Percentiles rank a stretch among this genome's conserved stretches.
phyloP scores from a whole-genome alignment of 495 filamentous ascomycete species.

The Cercophora sp. region DNA sequence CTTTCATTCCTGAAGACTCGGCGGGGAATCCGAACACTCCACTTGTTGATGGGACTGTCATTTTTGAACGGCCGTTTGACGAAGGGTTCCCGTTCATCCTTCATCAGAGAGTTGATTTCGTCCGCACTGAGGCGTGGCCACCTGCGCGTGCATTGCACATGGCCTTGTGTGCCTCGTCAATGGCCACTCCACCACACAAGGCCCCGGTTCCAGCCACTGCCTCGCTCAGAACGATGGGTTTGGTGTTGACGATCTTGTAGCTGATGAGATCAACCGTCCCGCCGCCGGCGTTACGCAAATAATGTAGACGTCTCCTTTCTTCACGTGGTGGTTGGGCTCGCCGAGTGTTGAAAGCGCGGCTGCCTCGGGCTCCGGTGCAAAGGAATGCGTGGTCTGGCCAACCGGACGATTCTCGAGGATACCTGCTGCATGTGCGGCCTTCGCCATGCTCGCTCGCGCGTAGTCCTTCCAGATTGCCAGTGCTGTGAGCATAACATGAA shows the following conservation, averaged over 20 bases:
- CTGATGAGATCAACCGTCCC: neutral
- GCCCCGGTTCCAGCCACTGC: neutral
- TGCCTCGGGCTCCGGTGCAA: constrained; percentile 29
- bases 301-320: neutral
- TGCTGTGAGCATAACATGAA: constrained; percentile 25
- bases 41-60: neutral
- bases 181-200: neutral
- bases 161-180: neutral
- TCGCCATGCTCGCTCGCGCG: constrained; percentile 16
- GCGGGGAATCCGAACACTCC: neutral
- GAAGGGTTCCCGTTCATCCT: neutral
- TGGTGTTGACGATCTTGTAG: neutral
- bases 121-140: neutral
- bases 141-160: neutral
- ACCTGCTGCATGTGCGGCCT: constrained; percentile 15
- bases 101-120: neutral
- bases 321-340: neutral
- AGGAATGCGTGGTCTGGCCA: constrained; percentile 11
- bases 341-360: constrained; percentile 20
- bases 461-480: constrained; percentile 30
- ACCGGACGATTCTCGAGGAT: constrained; percentile 14
- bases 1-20: neutral
- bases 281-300: neutral
- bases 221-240: neutral
- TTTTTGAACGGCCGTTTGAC: neutral